Evolutionary conservation across 106 monocot species (phyloP), one percentile per base, ranked within the genome.

Genomic region (Narthecium ossifragum): DNA sequence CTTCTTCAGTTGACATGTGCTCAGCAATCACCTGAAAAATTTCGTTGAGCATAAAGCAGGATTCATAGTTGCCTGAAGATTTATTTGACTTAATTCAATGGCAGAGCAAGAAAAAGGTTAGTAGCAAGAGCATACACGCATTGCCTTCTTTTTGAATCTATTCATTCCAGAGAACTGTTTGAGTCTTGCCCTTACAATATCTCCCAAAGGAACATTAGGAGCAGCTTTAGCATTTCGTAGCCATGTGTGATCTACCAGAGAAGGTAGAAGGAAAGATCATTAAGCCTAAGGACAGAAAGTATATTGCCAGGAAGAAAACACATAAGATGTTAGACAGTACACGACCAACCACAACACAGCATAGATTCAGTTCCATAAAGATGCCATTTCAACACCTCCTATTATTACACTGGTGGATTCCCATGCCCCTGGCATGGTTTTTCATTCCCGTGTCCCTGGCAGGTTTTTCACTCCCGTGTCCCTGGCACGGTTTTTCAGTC

Each of bases 141-240:
- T 70, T 20, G 73, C 88, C 51, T 77, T 84, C 75, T 88, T 88
- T 74, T 88, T 88, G 41, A 88, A 72, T 69, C 69, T 84, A 38
- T 88, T 84, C 88, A 88, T 88, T 1, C 64, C 59, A 8, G 84
- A 84, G 45, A 88, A 88, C 45, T 84, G 88, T 56, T 80, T 84
- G 22, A 88, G 74, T 40, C 84, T 74, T 65, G 80, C 38, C 37
- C 88, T 77, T 22, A 88, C 88, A 64, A 88, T 48, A 55, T 84
- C 77, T 30, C 88, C 88, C 6, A 88, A 29, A 23, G 83, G 77
- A 70, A 80, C 84, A 64, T 80, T 80, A 40, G 82, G 40, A 33
- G 75, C 76, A 49, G 38, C 77, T 34, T 64, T 73, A 33, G 77
- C 68, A 66, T 84, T 71, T 27, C 72, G 80, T 64, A 88, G 29